Evolutionary conservation across 108 stramenopile genomes (phyloP).

Genomic region (Fragilariopsis cylindrus): DNA sequence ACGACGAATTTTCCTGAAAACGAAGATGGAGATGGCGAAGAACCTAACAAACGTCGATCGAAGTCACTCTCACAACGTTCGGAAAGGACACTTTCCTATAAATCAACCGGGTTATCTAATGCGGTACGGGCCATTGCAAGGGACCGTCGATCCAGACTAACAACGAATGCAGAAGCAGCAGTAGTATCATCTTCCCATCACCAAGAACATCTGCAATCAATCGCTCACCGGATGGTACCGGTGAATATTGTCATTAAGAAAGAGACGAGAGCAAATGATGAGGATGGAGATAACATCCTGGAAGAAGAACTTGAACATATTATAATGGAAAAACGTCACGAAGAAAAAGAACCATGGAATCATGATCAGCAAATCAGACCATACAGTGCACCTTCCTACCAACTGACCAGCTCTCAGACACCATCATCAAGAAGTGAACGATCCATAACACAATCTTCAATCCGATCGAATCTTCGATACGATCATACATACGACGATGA

Average conservation of each 20-base stretch:
- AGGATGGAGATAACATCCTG: not conserved
- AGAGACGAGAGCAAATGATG: not conserved
- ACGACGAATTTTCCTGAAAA: not conserved
- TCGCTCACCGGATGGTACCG: not conserved
- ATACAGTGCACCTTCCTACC: too few species aligned
- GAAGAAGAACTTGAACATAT: constrained; percentile 1
- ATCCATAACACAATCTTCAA: not conserved
- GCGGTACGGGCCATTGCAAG: not conserved
- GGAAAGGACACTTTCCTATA: not conserved
- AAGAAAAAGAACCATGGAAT: too few species aligned
- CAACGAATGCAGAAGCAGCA: not conserved
- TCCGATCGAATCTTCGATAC: not conserved
- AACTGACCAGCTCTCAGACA: too few species aligned
- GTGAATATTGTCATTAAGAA: not conserved
- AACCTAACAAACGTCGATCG: not conserved
- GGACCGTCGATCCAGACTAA: not conserved
- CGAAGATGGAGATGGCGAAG: not conserved
- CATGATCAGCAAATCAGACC: too few species aligned
- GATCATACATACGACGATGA: not conserved
- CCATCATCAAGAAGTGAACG: not conserved
- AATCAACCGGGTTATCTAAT: not conserved
- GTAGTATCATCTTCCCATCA: not conserved
- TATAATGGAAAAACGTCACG: too few species aligned
- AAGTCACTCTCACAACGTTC: constrained; percentile 3
- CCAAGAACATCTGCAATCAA: not conserved